Percentiles rank a stretch among this genome's conserved stretches.
Conservation (phyloP, 352 stramenopile species). For the Pythium aphanidermatum region DNA sequence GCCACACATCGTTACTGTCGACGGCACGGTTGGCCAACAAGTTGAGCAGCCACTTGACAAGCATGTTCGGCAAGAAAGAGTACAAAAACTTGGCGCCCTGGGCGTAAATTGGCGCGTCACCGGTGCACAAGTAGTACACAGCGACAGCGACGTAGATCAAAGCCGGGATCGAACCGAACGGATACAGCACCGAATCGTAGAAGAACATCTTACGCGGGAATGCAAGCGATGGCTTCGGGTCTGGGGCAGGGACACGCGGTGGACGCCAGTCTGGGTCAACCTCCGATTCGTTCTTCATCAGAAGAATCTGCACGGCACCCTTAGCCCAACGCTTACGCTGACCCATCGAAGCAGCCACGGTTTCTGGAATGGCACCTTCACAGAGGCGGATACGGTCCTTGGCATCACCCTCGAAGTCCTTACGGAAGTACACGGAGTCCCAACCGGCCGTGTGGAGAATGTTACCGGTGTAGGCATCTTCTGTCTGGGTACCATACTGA, state of each 20-base stretch:
- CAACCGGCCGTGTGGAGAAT: slow-evolving; percentile 77
- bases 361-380: slow-evolving; percentile 80
- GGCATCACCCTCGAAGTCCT: slow-evolving; percentile 83
- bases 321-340: slow-evolving; percentile 88
- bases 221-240: slow-evolving; percentile 71
- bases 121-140: slow-evolving; percentile 84
- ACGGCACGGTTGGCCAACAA: slow-evolving; percentile 80
- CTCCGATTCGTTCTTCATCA: slow-evolving; percentile 87
- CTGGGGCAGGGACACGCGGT: slow-evolving; percentile 70
- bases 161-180: slow-evolving; percentile 81
- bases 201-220: slow-evolving; percentile 90
- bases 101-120: slow-evolving; percentile 82
- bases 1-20: slow-evolving; percentile 88
- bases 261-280: slow-evolving; percentile 86
- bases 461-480: slow-evolving; percentile 89
- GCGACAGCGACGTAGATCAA: slow-evolving; percentile 82
- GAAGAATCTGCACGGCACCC: slow-evolving; percentile 82
- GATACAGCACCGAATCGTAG: slow-evolving; percentile 86
- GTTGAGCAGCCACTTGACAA: slow-evolving; percentile 77
- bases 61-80: slow-evolving; percentile 82
- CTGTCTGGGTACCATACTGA: slow-evolving; percentile 85
- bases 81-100: slow-evolving; percentile 76
- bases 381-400: slow-evolving; percentile 84
- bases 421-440: slow-evolving; percentile 87
- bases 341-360: slow-evolving; percentile 78